A percentile compares a stretch with the other conserved stretches of the same genome.
Evolutionary conservation across 1,284 basidiomycete genomes (phyloP).

Genomic region (Kwoniella shivajii): DNA sequence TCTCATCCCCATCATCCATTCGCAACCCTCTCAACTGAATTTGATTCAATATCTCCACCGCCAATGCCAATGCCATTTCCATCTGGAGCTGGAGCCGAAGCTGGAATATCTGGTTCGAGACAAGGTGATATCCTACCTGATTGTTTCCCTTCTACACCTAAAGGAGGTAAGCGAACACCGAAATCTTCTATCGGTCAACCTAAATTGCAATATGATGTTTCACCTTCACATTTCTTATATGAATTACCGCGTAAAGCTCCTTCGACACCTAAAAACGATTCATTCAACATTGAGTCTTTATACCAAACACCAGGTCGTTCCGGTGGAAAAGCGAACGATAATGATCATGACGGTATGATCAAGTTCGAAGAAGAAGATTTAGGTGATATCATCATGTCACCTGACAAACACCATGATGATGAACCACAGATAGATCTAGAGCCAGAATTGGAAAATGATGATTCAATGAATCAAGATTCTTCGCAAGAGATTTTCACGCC

Average conservation of each 20-base stretch:
- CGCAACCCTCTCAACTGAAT: neutral
- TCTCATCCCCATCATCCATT: neutral
- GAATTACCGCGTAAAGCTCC: constrained; percentile 30
- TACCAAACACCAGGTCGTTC: neutral
- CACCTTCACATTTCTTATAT: constrained; percentile 21
- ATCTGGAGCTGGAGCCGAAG: too few relatives aligned
- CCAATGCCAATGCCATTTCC: constrained; percentile 9
- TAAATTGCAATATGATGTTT: constrained; percentile 13
- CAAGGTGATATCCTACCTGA: constrained; percentile 11
- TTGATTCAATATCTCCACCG: too few relatives aligned
- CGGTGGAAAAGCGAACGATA: neutral
- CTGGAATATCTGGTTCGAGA: constrained; percentile 4
- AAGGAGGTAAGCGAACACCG: constrained; percentile 17
- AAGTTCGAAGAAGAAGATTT: constrained; percentile 12
- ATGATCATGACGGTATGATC: constrained; percentile 2
- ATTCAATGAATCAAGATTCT: neutral
- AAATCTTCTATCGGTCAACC: constrained; percentile 33
- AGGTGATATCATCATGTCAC: constrained; percentile 9
- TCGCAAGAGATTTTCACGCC: constrained; percentile 8
- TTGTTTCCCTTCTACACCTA: constrained; percentile 18
- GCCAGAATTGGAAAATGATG: neutral
- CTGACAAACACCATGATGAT: neutral
- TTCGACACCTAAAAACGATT: constrained; percentile 23
- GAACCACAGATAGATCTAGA: neutral
- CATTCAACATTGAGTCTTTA: neutral